Evolutionary conservation across 2,329 filamentous ascomycete species (phyloP), one percentile per base, ranked within the genome.

Genomic region (Apiospora pterosperma): DNA sequence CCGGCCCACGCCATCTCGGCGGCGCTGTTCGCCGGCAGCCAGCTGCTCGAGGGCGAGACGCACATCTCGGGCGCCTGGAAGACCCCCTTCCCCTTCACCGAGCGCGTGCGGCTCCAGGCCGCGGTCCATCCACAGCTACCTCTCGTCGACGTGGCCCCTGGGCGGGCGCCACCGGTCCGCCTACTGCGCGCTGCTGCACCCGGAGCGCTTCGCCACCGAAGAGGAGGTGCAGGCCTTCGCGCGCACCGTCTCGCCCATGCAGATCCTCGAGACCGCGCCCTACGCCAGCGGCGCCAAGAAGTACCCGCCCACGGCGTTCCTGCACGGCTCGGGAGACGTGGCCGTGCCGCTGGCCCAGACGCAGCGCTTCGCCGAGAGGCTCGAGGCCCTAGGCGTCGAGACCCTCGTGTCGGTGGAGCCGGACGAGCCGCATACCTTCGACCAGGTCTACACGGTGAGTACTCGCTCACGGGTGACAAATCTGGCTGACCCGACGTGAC

Each of bases 71-170:
- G n/a, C 12, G 58, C 58, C n/a, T 36, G n/a, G n/a, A 25, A 60
- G 34, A n/a, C 36, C 19, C 11, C 58, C 1, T 38, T 60, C 34
- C 58, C 34, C 34, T 39, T 60, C n/a, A 38, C 58, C 5, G 58
- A 60, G 58, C 58, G 58, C 34, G 58, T 25, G 12, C 58, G 58
- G 5, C 58, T 60, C 36, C 58, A 60, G 58, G 58, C 36, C 58
- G 58, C 34, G n/a, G n/a, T n/a, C n/a, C n/a, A 36, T 60, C 11
- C 58, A 60, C 58, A 39, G n/a, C n/a, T 60, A 60, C 58, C 58
- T 60, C 25, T 55, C 34, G 16, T 36, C 58, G 34, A 7, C 4
- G 2, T 60, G 58, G 36, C 36, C 58, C 36, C 10, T 60, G 58
- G 58, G 58, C 58, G 58, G 58, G 12, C 58, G 58, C n/a, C 58